phyloP scores from a whole-genome alignment of 2,329 filamentous ascomycete genomes.

The Sporothrix brunneoviolacea region DNA sequence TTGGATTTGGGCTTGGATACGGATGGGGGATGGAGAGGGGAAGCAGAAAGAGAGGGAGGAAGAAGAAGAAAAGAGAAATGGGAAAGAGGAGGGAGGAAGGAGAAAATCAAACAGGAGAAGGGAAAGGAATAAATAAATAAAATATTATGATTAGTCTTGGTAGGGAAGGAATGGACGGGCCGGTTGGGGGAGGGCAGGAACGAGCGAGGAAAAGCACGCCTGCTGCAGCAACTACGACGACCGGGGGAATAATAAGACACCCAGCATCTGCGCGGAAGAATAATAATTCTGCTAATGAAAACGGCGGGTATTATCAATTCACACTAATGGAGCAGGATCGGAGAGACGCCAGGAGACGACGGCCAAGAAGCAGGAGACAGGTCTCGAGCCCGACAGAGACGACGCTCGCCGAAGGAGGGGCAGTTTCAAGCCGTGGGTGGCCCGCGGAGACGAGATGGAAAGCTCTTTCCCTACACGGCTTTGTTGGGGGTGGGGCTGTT shows the following conservation, averaged over 20 bases:
- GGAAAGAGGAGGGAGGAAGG: constrained; percentile 6
- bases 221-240: constrained; percentile 2
- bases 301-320: background rate
- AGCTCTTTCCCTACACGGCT: background rate
- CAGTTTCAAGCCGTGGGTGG: too few relatives aligned
- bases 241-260: too few relatives aligned
- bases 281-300: too few relatives aligned
- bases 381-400: too few relatives aligned
- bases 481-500: constrained; percentile 12
- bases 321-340: constrained; percentile 14
- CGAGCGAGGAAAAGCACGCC: constrained; percentile 10
- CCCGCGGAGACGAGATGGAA: constrained; percentile 1
- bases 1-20: constrained; percentile 14
- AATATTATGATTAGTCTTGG: background rate
- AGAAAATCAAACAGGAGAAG: background rate
- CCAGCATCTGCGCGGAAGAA: too few relatives aligned
- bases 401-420: constrained; percentile 2
- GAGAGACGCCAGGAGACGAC: constrained; percentile 1
- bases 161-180: background rate
- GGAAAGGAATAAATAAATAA: constrained; percentile 6
- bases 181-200: constrained; percentile 3
- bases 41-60: constrained; percentile 15
- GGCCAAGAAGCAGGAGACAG: too few relatives aligned
- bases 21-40: constrained; percentile 13
- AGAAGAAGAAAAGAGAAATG: constrained; percentile 21